These are phyloP conservation scores for Selaginella tamariscina DNA, from an alignment of 75 land plant species.

Conservation along the genomic window DNA sequence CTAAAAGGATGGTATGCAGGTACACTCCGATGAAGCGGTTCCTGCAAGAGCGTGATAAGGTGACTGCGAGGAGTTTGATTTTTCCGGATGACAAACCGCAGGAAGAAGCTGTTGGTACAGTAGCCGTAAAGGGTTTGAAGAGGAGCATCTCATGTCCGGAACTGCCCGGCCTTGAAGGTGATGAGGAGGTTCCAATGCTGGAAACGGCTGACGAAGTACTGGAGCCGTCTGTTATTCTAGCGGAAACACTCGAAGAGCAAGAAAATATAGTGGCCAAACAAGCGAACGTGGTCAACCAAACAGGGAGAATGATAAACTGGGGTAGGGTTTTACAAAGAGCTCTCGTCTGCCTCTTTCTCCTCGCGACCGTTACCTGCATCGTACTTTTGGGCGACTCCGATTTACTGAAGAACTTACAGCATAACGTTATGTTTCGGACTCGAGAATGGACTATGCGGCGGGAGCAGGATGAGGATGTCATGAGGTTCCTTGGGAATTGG, in stretches of 20 bases:
- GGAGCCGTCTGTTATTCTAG: neutral
- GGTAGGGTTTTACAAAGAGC: neutral
- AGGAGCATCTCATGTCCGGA: neutral
- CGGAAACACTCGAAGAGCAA: neutral
- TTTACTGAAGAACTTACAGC: neutral
- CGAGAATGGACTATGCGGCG: neutral
- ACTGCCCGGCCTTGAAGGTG: neutral
- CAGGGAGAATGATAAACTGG: neutral
- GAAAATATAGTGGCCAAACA: neutral
- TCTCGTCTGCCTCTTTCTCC: neutral
- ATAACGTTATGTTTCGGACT: neutral
- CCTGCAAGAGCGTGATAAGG: neutral
- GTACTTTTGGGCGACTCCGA: neutral
- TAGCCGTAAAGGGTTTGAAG: neutral
- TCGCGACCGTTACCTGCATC: neutral
- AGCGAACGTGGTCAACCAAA: neutral
- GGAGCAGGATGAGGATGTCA: too few relatives aligned
- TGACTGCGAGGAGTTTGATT: neutral
- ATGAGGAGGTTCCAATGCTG: too few relatives aligned
- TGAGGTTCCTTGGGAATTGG: neutral
- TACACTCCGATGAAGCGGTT: neutral
- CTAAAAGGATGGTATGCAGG: too few relatives aligned
- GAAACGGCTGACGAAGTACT: neutral
- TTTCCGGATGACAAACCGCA: neutral
- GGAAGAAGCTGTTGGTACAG: neutral